Percentiles rank a stretch among this genome's conserved stretches.
Evolutionary conservation across 1,139 yeast genomes (phyloP).

Genomic region (Geotrichum reessii): DNA sequence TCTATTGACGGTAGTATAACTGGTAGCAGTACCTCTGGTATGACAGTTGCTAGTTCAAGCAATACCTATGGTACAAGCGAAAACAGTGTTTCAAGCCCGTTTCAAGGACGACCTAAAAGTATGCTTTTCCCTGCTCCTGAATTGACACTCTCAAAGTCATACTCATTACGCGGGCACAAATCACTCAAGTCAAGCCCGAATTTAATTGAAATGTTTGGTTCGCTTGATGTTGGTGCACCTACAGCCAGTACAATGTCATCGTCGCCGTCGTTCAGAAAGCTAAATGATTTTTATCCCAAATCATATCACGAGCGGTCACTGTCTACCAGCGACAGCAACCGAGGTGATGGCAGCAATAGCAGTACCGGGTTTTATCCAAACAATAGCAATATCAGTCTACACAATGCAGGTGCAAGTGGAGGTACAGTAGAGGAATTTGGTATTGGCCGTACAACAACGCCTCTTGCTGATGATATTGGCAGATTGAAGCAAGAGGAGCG

Average conservation of each 20-base stretch:
- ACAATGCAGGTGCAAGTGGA: background rate
- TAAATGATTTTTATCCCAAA: slow-evolving; percentile 6
- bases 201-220: slow-evolving; percentile 27
- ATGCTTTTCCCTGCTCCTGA: background rate
- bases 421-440: slow-evolving; percentile 7
- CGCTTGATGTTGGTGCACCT: slow-evolving; percentile 14
- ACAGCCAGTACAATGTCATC: background rate
- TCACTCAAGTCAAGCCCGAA: slow-evolving; percentile 29
- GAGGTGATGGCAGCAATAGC: slow-evolving; percentile 26
- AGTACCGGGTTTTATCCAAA: slow-evolving; percentile 26
- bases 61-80: background rate
- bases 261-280: slow-evolving; percentile 12
- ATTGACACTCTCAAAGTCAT: slow-evolving; percentile 11
- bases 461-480: slow-evolving; percentile 31
- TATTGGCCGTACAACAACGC: slow-evolving; percentile 30
- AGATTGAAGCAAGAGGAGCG: slow-evolving; percentile 34
- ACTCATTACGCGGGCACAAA: slow-evolving; percentile 24
- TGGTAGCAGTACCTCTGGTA: background rate
- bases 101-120: background rate
- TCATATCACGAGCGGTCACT: slow-evolving; percentile 5
- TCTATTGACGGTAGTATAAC: background rate
- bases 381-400: background rate
- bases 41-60: slow-evolving; percentile 20
- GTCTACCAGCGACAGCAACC: slow-evolving; percentile 23
- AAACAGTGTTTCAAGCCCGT: background rate